These are phyloP conservation scores for Boletus fagicola DNA, from an alignment of 768 basidiomycete genomes.

Conservation along the genomic window DNA sequence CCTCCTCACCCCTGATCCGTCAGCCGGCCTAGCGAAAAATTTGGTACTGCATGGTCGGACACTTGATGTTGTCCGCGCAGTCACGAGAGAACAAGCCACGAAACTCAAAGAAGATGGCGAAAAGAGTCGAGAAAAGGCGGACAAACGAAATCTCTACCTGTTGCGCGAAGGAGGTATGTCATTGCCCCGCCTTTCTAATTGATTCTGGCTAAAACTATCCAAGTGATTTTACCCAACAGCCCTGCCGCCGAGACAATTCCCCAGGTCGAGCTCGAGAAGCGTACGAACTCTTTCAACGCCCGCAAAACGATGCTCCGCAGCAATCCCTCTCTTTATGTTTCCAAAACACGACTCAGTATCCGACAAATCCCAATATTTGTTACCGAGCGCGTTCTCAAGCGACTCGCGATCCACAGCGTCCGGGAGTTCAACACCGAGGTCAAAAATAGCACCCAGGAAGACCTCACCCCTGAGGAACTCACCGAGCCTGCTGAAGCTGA, in stretches of 20 bases:
- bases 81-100: slow-evolving; percentile 84
- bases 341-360: slow-evolving; percentile 89
- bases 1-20: slow-evolving; percentile 91
- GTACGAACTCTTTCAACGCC: slow-evolving; percentile 81
- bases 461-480: slow-evolving; percentile 71
- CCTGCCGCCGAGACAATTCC: slow-evolving; percentile 73
- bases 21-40: slow-evolving; percentile 73
- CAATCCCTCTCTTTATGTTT: slow-evolving; percentile 93
- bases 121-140: slow-evolving; percentile 79
- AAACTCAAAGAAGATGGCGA: slow-evolving; percentile 89
- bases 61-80: slow-evolving; percentile 85
- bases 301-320: slow-evolving; percentile 80
- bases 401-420: slow-evolving; percentile 78
- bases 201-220: background rate
- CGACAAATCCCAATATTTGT: slow-evolving; percentile 91
- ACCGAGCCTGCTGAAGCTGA: slow-evolving; percentile 39
- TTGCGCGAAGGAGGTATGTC: slow-evolving; percentile 87
- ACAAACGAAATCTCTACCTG: slow-evolving; percentile 94
- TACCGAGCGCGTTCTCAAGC: slow-evolving; percentile 86
- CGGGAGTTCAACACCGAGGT: slow-evolving; percentile 80
- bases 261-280: slow-evolving; percentile 78
- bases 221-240: slow-evolving; percentile 89
- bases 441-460: slow-evolving; percentile 54
- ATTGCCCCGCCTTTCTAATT: background rate
- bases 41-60: slow-evolving; percentile 92